phyloP scores from a whole-genome alignment of 139 green algal genomes.

The Closterium sp. region DNA sequence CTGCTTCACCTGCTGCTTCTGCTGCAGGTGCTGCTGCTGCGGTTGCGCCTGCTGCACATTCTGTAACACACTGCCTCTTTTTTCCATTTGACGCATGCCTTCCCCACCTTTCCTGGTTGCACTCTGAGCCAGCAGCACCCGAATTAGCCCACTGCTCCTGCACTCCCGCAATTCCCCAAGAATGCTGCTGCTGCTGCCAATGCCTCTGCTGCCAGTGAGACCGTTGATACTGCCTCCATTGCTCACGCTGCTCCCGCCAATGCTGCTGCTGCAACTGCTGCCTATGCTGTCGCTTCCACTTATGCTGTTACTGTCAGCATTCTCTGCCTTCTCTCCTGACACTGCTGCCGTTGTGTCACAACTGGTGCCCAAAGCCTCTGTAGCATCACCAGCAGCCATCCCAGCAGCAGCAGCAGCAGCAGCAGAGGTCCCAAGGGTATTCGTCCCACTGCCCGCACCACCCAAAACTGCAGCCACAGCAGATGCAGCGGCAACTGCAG shows the following conservation, averaged over 20 bases:
- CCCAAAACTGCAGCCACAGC: too few relatives aligned
- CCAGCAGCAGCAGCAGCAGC: too few relatives aligned
- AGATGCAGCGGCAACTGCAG: not conserved
- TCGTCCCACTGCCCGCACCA: too few relatives aligned
- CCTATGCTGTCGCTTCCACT: too few relatives aligned
- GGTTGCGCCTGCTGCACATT: not conserved
- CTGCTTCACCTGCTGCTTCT: not conserved
- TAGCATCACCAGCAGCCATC: not conserved
- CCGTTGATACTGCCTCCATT: not conserved
- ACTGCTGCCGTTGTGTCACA: not conserved
- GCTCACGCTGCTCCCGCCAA: not conserved
- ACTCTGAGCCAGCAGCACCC: not conserved
- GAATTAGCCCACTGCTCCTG: not conserved
- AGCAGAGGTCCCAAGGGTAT: too few relatives aligned
- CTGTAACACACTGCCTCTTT: not conserved
- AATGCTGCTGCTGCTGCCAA: not conserved
- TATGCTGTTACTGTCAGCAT: not conserved
- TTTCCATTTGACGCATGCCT: not conserved
- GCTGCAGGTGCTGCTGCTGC: not conserved
- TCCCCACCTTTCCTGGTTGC: not conserved
- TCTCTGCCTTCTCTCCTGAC: not conserved
- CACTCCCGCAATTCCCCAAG: not conserved
- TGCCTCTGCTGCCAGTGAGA: not conserved
- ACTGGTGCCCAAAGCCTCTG: not conserved
- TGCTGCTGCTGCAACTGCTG: not conserved